Percentiles rank a stretch among this genome's conserved stretches.
Conservation (phyloP, 2,329 filamentous ascomycete species). For the Phyllosticta ampelicida region DNA sequence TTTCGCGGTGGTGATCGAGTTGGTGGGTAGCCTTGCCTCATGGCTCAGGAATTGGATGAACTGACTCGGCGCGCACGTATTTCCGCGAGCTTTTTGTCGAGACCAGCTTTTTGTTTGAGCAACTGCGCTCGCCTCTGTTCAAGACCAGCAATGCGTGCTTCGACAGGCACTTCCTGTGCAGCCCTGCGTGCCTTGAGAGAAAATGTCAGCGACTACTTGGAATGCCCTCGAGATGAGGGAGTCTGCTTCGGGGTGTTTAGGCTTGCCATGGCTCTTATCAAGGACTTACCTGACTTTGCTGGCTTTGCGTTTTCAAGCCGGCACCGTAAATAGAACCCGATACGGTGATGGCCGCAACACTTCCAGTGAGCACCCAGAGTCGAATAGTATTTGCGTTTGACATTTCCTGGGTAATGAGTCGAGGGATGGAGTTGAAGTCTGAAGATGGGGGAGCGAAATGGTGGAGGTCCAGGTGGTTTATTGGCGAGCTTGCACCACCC, state of each 20-base stretch:
- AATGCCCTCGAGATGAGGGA: neutral
- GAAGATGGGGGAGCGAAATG: slow-evolving; percentile 1
- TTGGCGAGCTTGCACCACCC: neutral
- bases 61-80: slow-evolving; percentile 16
- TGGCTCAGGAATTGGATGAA: neutral
- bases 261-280: neutral
- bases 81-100: slow-evolving; percentile 48
- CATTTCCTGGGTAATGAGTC: neutral
- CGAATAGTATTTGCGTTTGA: slow-evolving; percentile 24
- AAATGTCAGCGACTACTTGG: neutral
- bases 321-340: slow-evolving; percentile 51
- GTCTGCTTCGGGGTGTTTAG: neutral
- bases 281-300: slow-evolving; percentile 39
- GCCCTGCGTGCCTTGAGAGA: neutral
- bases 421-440: neutral
- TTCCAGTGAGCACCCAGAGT: slow-evolving; percentile 43
- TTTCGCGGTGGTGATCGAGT: neutral
- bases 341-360: slow-evolving; percentile 46
- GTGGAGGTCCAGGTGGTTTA: neutral
- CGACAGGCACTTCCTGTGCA: slow-evolving; percentile 13
- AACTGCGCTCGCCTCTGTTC: slow-evolving; percentile 41
- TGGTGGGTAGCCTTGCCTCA: neutral
- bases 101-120: slow-evolving; percentile 38
- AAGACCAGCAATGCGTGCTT: slow-evolving; percentile 46
- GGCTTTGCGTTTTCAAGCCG: slow-evolving; percentile 43